phyloP scores from a whole-genome alignment of 106 monocot species.

The Apostasia shenzhenica region DNA sequence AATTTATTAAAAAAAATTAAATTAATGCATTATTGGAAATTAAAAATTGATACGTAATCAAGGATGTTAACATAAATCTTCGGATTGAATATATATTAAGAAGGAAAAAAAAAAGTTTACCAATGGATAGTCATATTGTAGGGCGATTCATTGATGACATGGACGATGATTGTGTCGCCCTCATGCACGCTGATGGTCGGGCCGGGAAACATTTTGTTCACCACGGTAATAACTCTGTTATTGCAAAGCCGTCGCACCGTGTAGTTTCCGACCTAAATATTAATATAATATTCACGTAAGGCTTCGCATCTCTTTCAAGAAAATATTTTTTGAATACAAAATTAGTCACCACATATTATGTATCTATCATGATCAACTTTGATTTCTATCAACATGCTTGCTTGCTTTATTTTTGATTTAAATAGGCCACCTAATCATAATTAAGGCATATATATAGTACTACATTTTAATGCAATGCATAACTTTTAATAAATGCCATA shows the following conservation, averaged over 20 bases:
- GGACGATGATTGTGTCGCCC: conserved; percentile 39
- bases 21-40: no score
- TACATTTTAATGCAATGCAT: no score
- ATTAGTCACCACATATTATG: no score
- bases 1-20: no score
- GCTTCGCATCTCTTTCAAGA: background rate
- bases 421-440: background rate
- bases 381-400: no score
- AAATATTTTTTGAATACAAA: no score
- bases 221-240: conserved; percentile 25
- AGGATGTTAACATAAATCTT: no score
- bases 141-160: conserved; percentile 56
- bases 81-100: background rate
- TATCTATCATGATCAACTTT: no score
- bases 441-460: no score
- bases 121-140: conserved; percentile 58
- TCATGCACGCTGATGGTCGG: conserved; percentile 39
- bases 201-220: conserved; percentile 41
- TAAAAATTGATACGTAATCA: no score
- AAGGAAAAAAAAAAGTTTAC: conserved; percentile 11
- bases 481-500: no score
- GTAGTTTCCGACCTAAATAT: conserved; percentile 21
- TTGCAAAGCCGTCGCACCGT: conserved; percentile 15
- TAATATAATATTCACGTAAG: background rate
- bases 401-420: background rate